A percentile compares a stretch with the other conserved stretches of the same genome.
Conservation (phyloP, 1,284 basidiomycete genomes). For the Dichomitus squalens region DNA sequence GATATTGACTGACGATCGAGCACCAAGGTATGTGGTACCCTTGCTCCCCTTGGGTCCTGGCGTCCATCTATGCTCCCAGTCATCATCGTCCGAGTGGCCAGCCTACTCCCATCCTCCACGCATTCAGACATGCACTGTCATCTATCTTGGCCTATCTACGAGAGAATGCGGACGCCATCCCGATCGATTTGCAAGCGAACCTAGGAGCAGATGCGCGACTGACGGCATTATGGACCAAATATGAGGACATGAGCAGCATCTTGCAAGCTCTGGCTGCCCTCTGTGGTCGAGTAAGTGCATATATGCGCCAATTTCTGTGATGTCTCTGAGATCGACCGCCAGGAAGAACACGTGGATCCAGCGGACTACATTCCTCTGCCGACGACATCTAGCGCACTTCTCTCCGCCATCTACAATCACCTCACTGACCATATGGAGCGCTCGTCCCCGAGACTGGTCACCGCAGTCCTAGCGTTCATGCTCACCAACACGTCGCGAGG, state of each 20-base stretch:
- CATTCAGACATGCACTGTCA: constrained; percentile 66
- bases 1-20: constrained; percentile 44
- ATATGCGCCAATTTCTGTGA: background rate
- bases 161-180: constrained; percentile 12
- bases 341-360: constrained; percentile 46
- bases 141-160: constrained; percentile 55
- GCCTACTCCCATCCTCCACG: constrained; percentile 57
- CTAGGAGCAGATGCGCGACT: constrained; percentile 33
- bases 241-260: constrained; percentile 51
- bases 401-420: constrained; percentile 55
- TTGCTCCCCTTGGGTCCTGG: background rate
- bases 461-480: constrained; percentile 62
- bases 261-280: constrained; percentile 53
- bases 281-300: constrained; percentile 54
- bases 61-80: background rate
- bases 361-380: constrained; percentile 42
- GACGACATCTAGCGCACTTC: constrained; percentile 44
- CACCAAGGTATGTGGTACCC: constrained; percentile 41
- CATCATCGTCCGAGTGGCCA: constrained; percentile 22
- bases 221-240: constrained; percentile 53
- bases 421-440: constrained; percentile 53
- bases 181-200: background rate
- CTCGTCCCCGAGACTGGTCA: constrained; percentile 46
- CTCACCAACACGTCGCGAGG: constrained; percentile 61
- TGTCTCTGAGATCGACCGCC: background rate